These are phyloP conservation scores for Fusarium verticillioides DNA, from an alignment of 2,329 filamentous ascomycete species.

Conservation along the genomic window DNA sequence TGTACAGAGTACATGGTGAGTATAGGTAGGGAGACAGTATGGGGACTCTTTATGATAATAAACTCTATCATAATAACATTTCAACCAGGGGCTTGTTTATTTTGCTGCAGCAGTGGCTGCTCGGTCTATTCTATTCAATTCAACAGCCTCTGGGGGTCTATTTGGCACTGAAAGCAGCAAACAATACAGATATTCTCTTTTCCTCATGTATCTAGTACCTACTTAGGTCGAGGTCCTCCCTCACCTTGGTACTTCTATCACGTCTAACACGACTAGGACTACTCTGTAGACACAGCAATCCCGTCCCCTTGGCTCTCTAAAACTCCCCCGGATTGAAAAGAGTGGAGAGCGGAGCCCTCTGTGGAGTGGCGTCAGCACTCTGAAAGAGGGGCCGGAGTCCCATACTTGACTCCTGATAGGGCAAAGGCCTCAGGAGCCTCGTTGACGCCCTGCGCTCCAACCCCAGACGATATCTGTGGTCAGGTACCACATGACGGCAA, in stretches of 20 bases:
- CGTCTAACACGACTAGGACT: neutral
- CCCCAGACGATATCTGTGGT: slow-evolving; percentile 36
- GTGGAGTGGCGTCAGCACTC: slow-evolving; percentile 18
- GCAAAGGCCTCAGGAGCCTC: slow-evolving; percentile 7
- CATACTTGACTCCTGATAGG: slow-evolving; percentile 33
- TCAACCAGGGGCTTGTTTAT: neutral
- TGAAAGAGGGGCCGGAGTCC: slow-evolving; percentile 8
- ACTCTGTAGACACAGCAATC: neutral
- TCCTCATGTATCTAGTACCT: neutral
- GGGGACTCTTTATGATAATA: neutral
- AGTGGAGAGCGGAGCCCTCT: slow-evolving; percentile 17
- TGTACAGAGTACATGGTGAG: neutral
- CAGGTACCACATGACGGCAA: slow-evolving; percentile 40
- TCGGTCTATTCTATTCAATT: neutral
- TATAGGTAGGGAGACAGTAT: neutral
- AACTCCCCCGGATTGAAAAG: slow-evolving; percentile 38
- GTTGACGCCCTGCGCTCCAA: slow-evolving; percentile 22
- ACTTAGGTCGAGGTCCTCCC: neutral
- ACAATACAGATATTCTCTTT: neutral
- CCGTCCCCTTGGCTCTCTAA: slow-evolving; percentile 1
- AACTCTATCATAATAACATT: neutral
- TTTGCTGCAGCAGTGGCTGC: neutral
- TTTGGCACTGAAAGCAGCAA: neutral
- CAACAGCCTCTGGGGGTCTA: no score
- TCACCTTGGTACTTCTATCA: slow-evolving; percentile 2